Base-by-base conservation (phyloP, 768 basidiomycete genomes). In the Mycena sanguinolenta region DNA sequence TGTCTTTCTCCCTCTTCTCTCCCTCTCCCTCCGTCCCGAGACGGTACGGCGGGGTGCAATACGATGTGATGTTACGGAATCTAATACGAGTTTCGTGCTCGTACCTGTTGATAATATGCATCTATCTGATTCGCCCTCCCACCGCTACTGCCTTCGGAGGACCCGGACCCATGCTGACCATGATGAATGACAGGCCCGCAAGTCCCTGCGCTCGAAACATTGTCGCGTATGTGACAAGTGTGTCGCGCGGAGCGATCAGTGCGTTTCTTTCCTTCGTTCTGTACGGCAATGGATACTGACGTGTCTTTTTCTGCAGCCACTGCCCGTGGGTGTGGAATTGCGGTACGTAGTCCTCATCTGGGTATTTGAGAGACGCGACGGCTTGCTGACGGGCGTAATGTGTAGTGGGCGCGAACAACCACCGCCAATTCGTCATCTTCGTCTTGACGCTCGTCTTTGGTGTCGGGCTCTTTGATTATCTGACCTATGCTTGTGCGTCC, bases 251-350 rank as follows among this genome's bases (percentile, higher is more conserved):
- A 94, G 92, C 76, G 98, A 99, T 76, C 98, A 99, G 96, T 98
- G 78, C 78, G 94, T 84, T 34, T 54, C 32, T 54, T 50, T 32
- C 63, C 10, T 55, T 7, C 10, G 32, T 21, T 14, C 28, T 32
- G 4, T 34, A 14, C 39, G 39, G 16, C 44, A 46, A 46, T 17
- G 14, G 21, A n/a, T n/a, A 57, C 36, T 57, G 13, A 57, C n/a
- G 23, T 7, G 14, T 34, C 23, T 27, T 12, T 34, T 27, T 34
- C 19, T 57, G 34, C 34, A 97, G 96, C 75, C 97, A 99, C 75
- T 99, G 98, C 75, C 98, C 97, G 2, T 99, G 98, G 98, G 92
- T 98, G 19, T 99, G 97, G 97, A 99, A 99, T 81, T 98, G 97
- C 79, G 91, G 95, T 95, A 77, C 30, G 92, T 80, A 36, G 27